These are phyloP conservation scores for Pezicula neosporulosa DNA, from an alignment of 2,329 filamentous ascomycete species.

Conservation along the genomic window DNA sequence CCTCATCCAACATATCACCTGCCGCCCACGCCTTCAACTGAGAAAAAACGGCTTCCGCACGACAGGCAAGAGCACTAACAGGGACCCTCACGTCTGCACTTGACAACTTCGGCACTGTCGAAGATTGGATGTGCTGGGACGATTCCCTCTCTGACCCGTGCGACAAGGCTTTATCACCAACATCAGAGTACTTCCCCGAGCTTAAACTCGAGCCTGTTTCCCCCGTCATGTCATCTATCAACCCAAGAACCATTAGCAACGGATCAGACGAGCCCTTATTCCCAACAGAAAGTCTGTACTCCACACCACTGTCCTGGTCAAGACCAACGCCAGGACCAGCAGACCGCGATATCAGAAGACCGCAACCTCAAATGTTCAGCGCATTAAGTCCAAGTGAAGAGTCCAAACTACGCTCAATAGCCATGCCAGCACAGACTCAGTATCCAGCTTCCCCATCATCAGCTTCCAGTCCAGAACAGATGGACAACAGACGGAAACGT, in stretches of 20 bases:
- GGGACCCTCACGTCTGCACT: not conserved
- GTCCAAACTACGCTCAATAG: constrained; percentile 52
- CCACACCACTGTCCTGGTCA: constrained; percentile 24
- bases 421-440: constrained; percentile 59
- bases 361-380: not conserved
- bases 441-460: constrained; percentile 41
- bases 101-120: constrained; percentile 22
- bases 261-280: constrained; percentile 24
- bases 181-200: constrained; percentile 23
- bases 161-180: constrained; percentile 22
- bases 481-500: constrained; percentile 46
- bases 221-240: constrained; percentile 17
- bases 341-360: not conserved
- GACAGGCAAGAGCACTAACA: not conserved
- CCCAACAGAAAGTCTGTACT: constrained; percentile 23
- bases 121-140: constrained; percentile 30
- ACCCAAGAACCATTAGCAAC: constrained; percentile 7
- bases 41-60: not conserved
- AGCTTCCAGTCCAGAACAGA: constrained; percentile 41
- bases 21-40: constrained; percentile 3
- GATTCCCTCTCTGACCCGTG: constrained; percentile 10
- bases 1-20: constrained; percentile 13
- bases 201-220: constrained; percentile 23
- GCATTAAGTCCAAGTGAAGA: constrained; percentile 16
- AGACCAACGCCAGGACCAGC: constrained; percentile 10